Evolutionary conservation across 148 eudicot species (phyloP).

Genomic region (Rhododendron williamsianum): DNA sequence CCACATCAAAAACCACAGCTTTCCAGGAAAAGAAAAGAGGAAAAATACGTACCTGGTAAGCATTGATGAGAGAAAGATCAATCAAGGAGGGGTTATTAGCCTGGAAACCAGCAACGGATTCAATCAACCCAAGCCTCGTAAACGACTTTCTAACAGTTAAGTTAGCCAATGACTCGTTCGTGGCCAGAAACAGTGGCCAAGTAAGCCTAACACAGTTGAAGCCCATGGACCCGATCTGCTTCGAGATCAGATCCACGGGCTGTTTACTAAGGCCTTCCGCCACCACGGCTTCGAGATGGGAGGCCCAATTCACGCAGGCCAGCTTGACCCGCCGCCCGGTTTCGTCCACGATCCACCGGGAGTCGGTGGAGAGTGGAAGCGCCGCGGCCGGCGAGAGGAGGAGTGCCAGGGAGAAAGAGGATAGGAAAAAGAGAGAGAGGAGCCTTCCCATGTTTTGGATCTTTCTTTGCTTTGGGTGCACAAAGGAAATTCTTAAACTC

Average conservation of each 20-base stretch:
- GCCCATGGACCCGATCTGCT: slow-evolving; percentile 45
- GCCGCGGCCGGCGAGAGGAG: not conserved
- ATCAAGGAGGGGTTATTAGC: slow-evolving; percentile 61
- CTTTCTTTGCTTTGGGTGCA: not conserved
- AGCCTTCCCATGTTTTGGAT: slow-evolving; percentile 2
- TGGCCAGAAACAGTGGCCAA: slow-evolving; percentile 69
- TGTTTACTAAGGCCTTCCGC: slow-evolving; percentile 80
- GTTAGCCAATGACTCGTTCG: slow-evolving; percentile 47
- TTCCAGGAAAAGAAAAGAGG: not conserved
- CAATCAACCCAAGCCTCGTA: slow-evolving; percentile 34
- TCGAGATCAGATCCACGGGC: slow-evolving; percentile 50
- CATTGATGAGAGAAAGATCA: slow-evolving; percentile 55
- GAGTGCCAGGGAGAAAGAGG: not conserved
- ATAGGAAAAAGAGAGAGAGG: slow-evolving; percentile 1
- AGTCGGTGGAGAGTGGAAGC: slow-evolving; percentile 60
- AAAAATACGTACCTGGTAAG: slow-evolving; percentile 54
- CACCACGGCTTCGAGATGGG: slow-evolving; percentile 63
- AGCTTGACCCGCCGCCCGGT: slow-evolving; percentile 65
- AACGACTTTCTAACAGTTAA: slow-evolving; percentile 58
- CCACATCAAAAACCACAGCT: not conserved
- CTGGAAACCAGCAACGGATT: slow-evolving; percentile 47
- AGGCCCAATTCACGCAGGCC: slow-evolving; percentile 79
- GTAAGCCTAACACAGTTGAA: slow-evolving; percentile 92
- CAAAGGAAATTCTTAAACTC: not conserved
- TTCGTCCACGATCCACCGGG: slow-evolving; percentile 78